phyloP scores from a whole-genome alignment of 805 yeast genomes.

The Cyberlindnera euphorbiae region DNA sequence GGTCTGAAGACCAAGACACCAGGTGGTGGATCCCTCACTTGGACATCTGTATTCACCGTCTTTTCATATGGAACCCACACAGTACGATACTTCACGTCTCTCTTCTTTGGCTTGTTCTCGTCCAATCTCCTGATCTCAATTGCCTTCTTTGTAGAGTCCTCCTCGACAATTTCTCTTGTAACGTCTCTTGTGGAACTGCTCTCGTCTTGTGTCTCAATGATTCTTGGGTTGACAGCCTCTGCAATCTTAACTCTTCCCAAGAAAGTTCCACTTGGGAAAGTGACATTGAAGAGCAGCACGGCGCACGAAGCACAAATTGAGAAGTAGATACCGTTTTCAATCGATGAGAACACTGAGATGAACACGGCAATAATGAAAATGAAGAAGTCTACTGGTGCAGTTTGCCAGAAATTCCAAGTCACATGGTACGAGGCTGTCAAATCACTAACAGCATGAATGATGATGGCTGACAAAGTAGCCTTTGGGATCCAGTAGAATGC shows the following conservation, averaged over 20 bases:
- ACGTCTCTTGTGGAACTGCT: slow-evolving; percentile 3
- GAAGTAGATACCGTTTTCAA: slow-evolving; percentile 88
- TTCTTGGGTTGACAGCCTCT: slow-evolving; percentile 61
- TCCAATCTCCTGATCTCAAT: slow-evolving; percentile 8
- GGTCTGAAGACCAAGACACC: slow-evolving; percentile 87
- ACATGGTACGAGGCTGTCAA: slow-evolving; percentile 66
- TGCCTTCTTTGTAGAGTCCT: slow-evolving; percentile 2
- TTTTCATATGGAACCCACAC: slow-evolving; percentile 66
- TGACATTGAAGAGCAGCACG: slow-evolving; percentile 62
- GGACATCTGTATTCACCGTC: slow-evolving; percentile 49
- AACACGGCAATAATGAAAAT: slow-evolving; percentile 24
- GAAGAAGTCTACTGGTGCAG: slow-evolving; percentile 45
- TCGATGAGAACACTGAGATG: slow-evolving; percentile 35
- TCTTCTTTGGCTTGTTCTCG: slow-evolving; percentile 6
- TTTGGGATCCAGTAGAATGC: slow-evolving; percentile 89
- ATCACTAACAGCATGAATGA: slow-evolving; percentile 91
- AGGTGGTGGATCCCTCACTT: slow-evolving; percentile 76
- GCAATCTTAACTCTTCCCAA: slow-evolving; percentile 73
- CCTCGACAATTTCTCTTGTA: slow-evolving; percentile 11
- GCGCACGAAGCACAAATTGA: slow-evolving; percentile 84
- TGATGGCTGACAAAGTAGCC: slow-evolving; percentile 81
- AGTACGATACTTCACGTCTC: slow-evolving; percentile 40
- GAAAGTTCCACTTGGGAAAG: slow-evolving; percentile 78
- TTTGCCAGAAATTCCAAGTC: slow-evolving; percentile 64
- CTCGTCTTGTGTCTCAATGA: slow-evolving; percentile 25